phyloP scores from a whole-genome alignment of 345 rosid genomes.

The Anastatica hierochuntica region DNA sequence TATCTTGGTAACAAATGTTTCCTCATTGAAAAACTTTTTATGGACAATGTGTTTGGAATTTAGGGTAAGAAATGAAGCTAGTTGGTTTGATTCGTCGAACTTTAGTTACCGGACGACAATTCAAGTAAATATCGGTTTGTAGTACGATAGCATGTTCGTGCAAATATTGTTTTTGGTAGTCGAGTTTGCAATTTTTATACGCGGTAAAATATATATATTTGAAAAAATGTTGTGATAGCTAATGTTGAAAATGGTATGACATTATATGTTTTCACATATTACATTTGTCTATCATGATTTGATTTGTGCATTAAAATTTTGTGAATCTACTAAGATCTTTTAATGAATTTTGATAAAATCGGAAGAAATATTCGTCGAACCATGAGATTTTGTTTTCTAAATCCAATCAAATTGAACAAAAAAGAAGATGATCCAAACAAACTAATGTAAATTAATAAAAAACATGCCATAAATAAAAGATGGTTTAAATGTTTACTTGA shows the following conservation, averaged over 20 bases:
- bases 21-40: background rate
- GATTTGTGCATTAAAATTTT: too few relatives aligned
- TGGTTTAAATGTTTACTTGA: background rate
- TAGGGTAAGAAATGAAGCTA: background rate
- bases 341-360: too few relatives aligned
- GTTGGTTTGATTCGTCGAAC: background rate
- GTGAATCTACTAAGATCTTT: too few relatives aligned
- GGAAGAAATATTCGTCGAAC: background rate
- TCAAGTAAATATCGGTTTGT: background rate
- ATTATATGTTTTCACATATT: background rate
- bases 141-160: too few relatives aligned
- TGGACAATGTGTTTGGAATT: constrained; percentile 2
- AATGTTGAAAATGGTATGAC: background rate
- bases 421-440: background rate
- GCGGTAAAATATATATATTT: background rate
- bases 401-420: background rate
- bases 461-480: background rate
- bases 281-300: too few relatives aligned
- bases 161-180: background rate
- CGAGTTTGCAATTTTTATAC: background rate
- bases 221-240: background rate
- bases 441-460: background rate
- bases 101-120: background rate
- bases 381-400: constrained; percentile 1
- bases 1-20: constrained; percentile 20